Conservation (phyloP, 495 filamentous ascomycete genomes). For the Melanomma pulvis-pyrius region DNA sequence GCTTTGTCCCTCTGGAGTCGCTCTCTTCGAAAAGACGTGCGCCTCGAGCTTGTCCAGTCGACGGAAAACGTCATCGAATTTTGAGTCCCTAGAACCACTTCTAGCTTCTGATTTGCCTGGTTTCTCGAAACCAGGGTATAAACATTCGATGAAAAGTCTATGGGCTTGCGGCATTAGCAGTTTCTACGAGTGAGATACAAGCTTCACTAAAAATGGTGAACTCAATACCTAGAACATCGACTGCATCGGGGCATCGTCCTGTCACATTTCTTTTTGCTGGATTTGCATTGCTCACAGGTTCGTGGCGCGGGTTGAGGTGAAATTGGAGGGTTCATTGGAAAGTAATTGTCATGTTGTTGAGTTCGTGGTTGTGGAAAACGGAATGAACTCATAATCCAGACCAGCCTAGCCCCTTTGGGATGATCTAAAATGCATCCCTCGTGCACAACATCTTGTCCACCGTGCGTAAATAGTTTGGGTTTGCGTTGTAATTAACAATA, state of each 20-base stretch:
- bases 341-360: background rate
- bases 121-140: background rate
- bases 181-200: background rate
- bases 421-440: no score
- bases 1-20: no score
- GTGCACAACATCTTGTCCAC: no score
- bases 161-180: background rate
- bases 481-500: no score
- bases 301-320: background rate
- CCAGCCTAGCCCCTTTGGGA: no score
- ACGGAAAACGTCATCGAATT: conserved; percentile 20
- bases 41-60: conserved; percentile 19
- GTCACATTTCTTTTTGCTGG: conserved; percentile 30
- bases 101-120: background rate
- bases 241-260: conserved; percentile 3
- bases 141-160: conserved; percentile 16
- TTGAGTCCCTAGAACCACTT: background rate
- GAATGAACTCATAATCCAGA: no score
- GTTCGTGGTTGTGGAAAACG: no score
- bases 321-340: background rate
- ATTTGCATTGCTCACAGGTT: conserved; percentile 14
- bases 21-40: background rate
- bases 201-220: background rate
- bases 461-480: no score
- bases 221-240: conserved; percentile 18